Base-by-base conservation (phyloP, 306 rosid species). In the Vicia sativa region DNA sequence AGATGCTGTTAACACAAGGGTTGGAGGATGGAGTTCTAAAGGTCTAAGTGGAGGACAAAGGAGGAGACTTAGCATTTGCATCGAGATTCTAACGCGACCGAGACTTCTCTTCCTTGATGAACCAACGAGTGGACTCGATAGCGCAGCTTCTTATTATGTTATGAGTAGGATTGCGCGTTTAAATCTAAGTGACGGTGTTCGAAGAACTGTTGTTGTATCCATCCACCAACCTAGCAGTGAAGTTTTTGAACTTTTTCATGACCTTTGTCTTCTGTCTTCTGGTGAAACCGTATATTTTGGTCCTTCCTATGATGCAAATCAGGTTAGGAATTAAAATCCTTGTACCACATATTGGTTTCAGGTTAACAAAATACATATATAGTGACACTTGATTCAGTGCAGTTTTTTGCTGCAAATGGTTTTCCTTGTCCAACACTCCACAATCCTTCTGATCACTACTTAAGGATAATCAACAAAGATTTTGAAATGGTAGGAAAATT, bases 81-180 rank as follows among this genome's bases (percentile, higher is more conserved):
- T 87, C 11, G 95, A 87, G 61, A 78, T 90, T 28, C 67, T 90
- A 5, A 85, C 91, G 5, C 77, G 79, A 0, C 96, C 96, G 0
- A 82, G 39, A 28, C 89, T 90, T 55, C 83, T 90, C 2, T 87
- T 90, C 62, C 91, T 87, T 44, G 96, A 90, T 53, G 95, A 90
- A 67, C 96, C 95, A 10, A 90, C 95, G 0, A 87, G 90, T 56
- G 95, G 96, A 1, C 87, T 87, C 4, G 96, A 90, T 15, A 87
- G 88, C 46, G 91, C 95, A 9, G 90, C 90, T 45, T 84, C 97
- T 7, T 90, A 72, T 41, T 81, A 87, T 69, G 95, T 90, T 7
- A 82, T 86, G 88, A 86, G 76, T 10, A 70, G 87, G 38, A 84
- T 84, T 55, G 77, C 76, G 2, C 68, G 67, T 9, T 62, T 86